These are phyloP conservation scores for Saitozyma sp. DNA, from an alignment of 768 basidiomycete species.

Conservation along the genomic window DNA sequence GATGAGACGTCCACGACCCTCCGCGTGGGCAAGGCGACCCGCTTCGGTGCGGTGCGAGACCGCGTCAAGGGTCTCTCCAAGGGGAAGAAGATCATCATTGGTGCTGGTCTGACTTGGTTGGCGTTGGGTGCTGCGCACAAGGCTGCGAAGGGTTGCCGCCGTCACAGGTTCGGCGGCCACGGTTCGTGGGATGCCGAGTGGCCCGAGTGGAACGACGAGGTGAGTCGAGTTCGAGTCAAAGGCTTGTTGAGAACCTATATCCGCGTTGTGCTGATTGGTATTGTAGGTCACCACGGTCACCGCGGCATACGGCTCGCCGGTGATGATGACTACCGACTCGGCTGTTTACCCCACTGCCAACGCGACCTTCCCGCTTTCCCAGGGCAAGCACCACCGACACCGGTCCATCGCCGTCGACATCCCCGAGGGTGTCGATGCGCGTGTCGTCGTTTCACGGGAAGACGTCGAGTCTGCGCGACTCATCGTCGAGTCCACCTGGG, in stretches of 20 bases:
- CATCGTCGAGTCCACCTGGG: not conserved
- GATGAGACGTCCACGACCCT: not conserved
- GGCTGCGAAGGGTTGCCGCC: too few species aligned
- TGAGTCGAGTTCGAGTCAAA: not conserved
- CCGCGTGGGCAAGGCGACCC: not conserved
- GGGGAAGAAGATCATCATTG: not conserved
- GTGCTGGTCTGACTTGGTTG: not conserved
- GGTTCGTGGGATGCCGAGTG: not conserved
- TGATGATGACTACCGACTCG: not conserved
- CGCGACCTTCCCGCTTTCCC: not conserved
- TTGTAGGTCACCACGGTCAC: not conserved
- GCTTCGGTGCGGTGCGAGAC: not conserved
- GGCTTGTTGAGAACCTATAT: not conserved
- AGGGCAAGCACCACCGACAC: not conserved
- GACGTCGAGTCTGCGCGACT: not conserved
- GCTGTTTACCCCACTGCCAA: not conserved
- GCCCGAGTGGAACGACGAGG: not conserved
- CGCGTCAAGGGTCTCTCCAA: not conserved
- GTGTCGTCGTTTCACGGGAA: not conserved
- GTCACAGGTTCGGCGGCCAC: not conserved
- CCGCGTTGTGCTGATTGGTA: not conserved
- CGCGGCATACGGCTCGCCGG: not conserved
- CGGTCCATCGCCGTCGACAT: not conserved
- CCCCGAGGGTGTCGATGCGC: not conserved
- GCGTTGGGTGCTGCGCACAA: not conserved